These are phyloP conservation scores for Russula vinacea DNA, from an alignment of 768 basidiomycete species.

Conservation along the genomic window DNA sequence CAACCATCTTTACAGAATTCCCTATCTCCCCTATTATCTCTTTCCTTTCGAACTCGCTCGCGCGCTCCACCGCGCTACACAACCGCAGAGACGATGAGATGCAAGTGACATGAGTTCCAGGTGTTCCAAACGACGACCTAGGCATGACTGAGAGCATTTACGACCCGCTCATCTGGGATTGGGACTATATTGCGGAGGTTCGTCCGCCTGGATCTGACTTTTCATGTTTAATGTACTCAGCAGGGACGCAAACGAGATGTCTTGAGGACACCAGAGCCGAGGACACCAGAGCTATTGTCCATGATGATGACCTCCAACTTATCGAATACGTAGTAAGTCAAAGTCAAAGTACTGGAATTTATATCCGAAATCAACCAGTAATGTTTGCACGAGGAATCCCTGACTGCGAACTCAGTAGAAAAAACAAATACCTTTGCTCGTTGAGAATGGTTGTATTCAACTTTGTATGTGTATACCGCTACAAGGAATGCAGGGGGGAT, in stretches of 20 bases:
- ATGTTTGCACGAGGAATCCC: neutral
- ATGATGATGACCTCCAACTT: slow-evolving; percentile 16
- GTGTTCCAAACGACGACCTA: too few relatives aligned
- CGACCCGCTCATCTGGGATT: slow-evolving; percentile 15
- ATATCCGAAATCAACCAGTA: neutral
- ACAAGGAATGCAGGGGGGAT: neutral
- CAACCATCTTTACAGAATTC: too few relatives aligned
- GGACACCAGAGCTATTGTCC: slow-evolving; percentile 10
- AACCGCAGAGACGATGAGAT: too few relatives aligned
- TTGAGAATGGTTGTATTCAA: slow-evolving; percentile 13
- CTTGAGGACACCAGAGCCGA: neutral
- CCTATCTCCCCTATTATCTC: too few relatives aligned
- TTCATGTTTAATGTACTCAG: neutral
- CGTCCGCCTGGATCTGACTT: neutral
- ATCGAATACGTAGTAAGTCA: slow-evolving; percentile 11
- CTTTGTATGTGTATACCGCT: too few relatives aligned
- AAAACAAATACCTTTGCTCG: neutral
- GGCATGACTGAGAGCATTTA: too few relatives aligned
- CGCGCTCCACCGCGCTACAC: too few relatives aligned
- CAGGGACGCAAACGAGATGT: neutral
- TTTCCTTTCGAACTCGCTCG: too few relatives aligned
- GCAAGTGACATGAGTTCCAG: too few relatives aligned
- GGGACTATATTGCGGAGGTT: slow-evolving; percentile 19
- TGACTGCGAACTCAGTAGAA: slow-evolving; percentile 12
- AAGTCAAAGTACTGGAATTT: neutral